Conservation (phyloP, 1,284 basidiomycete genomes). For the Bjerkandera adusta region DNA sequence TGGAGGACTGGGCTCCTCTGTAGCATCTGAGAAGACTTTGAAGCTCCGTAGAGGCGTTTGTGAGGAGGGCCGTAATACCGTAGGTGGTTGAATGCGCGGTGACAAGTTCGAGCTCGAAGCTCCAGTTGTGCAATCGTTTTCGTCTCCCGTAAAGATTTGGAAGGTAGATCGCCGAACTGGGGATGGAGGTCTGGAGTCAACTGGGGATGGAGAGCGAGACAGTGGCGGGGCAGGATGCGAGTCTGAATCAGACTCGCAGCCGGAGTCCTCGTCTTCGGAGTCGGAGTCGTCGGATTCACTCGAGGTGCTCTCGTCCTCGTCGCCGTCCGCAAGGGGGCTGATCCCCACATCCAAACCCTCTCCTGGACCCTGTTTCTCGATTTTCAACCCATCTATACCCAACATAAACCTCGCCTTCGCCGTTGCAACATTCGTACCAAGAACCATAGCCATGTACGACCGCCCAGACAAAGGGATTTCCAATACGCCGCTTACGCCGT, state of each 20-base stretch:
- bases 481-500: conserved; percentile 2
- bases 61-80: no score
- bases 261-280: conserved; percentile 16
- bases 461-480: conserved; percentile 15
- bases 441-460: conserved; percentile 55
- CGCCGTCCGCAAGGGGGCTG: conserved; percentile 12
- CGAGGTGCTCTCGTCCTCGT: conserved; percentile 20
- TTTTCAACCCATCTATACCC: conserved; percentile 60
- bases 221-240: conserved; percentile 22
- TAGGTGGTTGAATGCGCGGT: no score
- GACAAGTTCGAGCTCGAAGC: no score
- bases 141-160: no score
- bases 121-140: no score
- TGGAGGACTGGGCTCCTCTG: no score
- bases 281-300: conserved; percentile 23
- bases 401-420: conserved; percentile 60
- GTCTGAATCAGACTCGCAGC: conserved; percentile 3
- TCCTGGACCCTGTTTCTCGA: conserved; percentile 48
- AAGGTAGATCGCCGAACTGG: no score
- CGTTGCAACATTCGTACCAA: conserved; percentile 61
- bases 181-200: conserved; percentile 16
- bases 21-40: no score
- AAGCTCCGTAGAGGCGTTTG: no score
- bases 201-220: conserved; percentile 19
- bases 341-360: no score